Base-by-base conservation (phyloP, 768 basidiomycete species). In the Psilocybe sp. region DNA sequence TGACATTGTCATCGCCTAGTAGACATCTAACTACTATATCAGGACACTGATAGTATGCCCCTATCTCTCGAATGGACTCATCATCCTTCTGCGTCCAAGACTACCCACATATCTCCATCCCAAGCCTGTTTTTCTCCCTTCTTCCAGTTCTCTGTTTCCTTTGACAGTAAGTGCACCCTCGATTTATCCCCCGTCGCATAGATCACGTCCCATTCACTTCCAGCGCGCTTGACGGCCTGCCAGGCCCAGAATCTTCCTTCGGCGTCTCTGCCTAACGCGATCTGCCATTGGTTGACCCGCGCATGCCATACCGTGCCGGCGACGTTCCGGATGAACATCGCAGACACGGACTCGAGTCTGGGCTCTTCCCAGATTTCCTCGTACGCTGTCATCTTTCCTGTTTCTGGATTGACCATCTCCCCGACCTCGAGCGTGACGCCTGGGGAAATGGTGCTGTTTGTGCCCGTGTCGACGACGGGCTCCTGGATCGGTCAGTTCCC, bases 361-460 rank as follows among this genome's bases (percentile, higher is more conserved):
- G 14, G 32, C 13, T 55, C 54, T 0, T 40, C 46, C 54, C 54
- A 55, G 8, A 51, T 34, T 41, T 55, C 54, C 32, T 55, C 54
- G 23, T 55, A 55, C 16, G 40, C 18, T 3, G 50, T 41, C 37
- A 55, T 44, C 18, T 38, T 13, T 4, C 54, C 50, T 7, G 49
- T 47, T 9, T 47, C 46, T 12, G 50, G 46, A 35, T 55, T 55
- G 12, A 51, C 38, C 54, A 55, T 55, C 23, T 55, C 50, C n/a
- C 54, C 54, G 20, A 23, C 31, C 16, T 55, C 54, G 5, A 55
- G 41, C 4, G 43, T 45, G 15, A 51, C 46, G 28, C 50, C 50
- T 18, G 23, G 32, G 5, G 32, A 31, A 13, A 55, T 46, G 2
- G 38, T 6, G 4, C 18, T 44, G 23, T 55, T 55, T 36, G 33